These are phyloP conservation scores for Talaromyces sp. DNA, from an alignment of 2,329 filamentous ascomycete species.

Conservation along the genomic window DNA sequence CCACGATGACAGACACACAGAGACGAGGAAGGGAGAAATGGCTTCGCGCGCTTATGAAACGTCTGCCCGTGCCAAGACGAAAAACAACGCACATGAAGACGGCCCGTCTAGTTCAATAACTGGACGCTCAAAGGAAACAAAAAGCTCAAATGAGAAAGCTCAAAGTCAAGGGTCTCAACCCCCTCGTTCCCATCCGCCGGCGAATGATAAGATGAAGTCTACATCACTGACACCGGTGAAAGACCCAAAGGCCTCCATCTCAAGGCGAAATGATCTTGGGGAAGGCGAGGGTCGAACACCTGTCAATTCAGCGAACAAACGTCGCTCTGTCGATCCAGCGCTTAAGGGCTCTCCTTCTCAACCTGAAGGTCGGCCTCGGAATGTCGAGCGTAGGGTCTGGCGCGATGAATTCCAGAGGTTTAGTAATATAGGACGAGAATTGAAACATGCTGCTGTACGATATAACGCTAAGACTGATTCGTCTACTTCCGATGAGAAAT, in stretches of 20 bases:
- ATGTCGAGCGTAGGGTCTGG: constrained; percentile 46
- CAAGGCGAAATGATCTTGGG: constrained; percentile 44
- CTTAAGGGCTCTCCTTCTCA: constrained; percentile 35
- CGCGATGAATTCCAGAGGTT: constrained; percentile 47
- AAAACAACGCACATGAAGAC: constrained; percentile 25
- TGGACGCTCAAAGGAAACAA: constrained; percentile 41
- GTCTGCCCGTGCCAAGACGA: constrained; percentile 19
- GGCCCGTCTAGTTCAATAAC: constrained; percentile 28
- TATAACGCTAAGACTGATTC: constrained; percentile 34
- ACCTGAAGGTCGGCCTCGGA: constrained; percentile 30
- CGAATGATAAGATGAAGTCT: constrained; percentile 28
- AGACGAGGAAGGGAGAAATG: constrained; percentile 21
- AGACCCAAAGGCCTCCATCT: constrained; percentile 39
- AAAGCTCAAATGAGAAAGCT: constrained; percentile 38
- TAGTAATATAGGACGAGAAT: constrained; percentile 45
- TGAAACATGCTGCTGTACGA: constrained; percentile 50
- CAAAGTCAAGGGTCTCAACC: constrained; percentile 38
- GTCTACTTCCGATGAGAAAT: constrained; percentile 38
- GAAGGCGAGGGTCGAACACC: constrained; percentile 47
- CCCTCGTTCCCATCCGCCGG: constrained; percentile 36
- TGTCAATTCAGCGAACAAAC: constrained; percentile 33
- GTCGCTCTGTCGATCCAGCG: constrained; percentile 28
- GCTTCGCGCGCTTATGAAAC: constrained; percentile 9
- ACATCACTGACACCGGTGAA: constrained; percentile 48
- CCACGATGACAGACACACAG: constrained; percentile 23